Base-by-base conservation (phyloP, 768 basidiomycete genomes). In the Boletus sp. region DNA sequence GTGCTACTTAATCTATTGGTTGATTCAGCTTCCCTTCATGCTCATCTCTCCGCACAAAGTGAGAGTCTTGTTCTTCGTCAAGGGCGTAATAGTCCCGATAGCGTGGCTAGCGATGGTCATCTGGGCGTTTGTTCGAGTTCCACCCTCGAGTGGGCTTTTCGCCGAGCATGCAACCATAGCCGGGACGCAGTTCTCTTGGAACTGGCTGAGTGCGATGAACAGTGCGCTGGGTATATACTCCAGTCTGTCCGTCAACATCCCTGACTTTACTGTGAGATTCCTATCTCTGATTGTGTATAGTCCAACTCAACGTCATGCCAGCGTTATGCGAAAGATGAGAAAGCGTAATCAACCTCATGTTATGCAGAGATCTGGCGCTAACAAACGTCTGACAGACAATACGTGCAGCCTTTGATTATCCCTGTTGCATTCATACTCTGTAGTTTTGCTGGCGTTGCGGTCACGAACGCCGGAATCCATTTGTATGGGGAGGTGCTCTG, bases 361-460 rank as follows among this genome's bases (percentile, higher is more conserved):
- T 30, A 13, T 4, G 29, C 5, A 14, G 27, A 15, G 49, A 41
- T 29, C 11, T 39, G 35, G n/a, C 21, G 11, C 59, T 65, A 1
- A 65, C 27, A 21, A 30, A 27, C 5, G 13, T 43, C 27, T 51
- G 41, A 29, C 57, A 87, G 86, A 2, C 87, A 90, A 79, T 87
- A 82, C 59, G 74, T 89, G 42, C 91, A 93, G 62, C 66, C 89
- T 23, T 57, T 84, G 51, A 82, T 92, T 60, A 90, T 94, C 54
- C 90, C 91, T 3, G 66, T 84, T 21, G 79, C 82, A 15, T 93
- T 94, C 68, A 89, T 88, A 2, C 71, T 91, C 32, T 81, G 82
- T 51, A 85, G 85, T 27, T 93, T 93, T 68, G 75, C 85, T 47
- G 92, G 92, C 21, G 85, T 94, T 55, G 84, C 87, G 6, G 87